phyloP scores from a whole-genome alignment of 768 basidiomycete genomes.

The Lactarius psammicola region DNA sequence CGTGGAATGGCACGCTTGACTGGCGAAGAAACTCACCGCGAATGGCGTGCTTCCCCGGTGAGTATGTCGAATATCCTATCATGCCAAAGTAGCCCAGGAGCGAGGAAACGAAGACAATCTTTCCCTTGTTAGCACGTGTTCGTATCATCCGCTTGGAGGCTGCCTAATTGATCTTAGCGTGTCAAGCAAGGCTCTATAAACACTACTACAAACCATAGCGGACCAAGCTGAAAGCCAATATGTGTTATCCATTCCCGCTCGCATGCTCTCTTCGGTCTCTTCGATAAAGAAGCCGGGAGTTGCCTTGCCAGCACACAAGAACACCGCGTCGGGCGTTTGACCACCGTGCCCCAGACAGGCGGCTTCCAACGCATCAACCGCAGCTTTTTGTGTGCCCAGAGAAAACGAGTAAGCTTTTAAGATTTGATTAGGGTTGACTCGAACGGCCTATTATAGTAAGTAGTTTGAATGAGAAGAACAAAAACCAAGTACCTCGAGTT shows the following conservation, averaged over 20 bases:
- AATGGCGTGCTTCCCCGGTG: slow-evolving; percentile 83
- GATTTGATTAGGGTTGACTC: slow-evolving; percentile 56
- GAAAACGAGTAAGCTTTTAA: slow-evolving; percentile 67
- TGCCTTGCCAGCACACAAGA: slow-evolving; percentile 74
- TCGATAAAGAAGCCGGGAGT: slow-evolving; percentile 77
- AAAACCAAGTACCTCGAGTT: slow-evolving; percentile 56
- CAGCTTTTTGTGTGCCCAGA: slow-evolving; percentile 50
- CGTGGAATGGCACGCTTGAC: background rate
- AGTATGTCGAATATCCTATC: slow-evolving; percentile 75
- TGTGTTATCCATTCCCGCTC: slow-evolving; percentile 50
- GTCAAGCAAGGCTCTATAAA: background rate
- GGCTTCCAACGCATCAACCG: slow-evolving; percentile 60
- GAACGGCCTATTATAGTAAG: slow-evolving; percentile 42
- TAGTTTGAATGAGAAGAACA: background rate
- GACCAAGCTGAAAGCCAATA: slow-evolving; percentile 58
- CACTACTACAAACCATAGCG: slow-evolving; percentile 42
- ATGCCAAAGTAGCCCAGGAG: slow-evolving; percentile 73
- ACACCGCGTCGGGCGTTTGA: slow-evolving; percentile 68
- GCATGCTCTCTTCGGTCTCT: slow-evolving; percentile 56
- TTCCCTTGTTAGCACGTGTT: slow-evolving; percentile 50
- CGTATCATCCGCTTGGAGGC: slow-evolving; percentile 66
- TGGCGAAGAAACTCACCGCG: slow-evolving; percentile 51
- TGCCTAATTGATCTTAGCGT: slow-evolving; percentile 42
- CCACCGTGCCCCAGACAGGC: slow-evolving; percentile 56
- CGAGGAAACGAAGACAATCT: slow-evolving; percentile 75